phyloP scores from a whole-genome alignment of 1,284 basidiomycete species.

The Ceratobasidium sp. region DNA sequence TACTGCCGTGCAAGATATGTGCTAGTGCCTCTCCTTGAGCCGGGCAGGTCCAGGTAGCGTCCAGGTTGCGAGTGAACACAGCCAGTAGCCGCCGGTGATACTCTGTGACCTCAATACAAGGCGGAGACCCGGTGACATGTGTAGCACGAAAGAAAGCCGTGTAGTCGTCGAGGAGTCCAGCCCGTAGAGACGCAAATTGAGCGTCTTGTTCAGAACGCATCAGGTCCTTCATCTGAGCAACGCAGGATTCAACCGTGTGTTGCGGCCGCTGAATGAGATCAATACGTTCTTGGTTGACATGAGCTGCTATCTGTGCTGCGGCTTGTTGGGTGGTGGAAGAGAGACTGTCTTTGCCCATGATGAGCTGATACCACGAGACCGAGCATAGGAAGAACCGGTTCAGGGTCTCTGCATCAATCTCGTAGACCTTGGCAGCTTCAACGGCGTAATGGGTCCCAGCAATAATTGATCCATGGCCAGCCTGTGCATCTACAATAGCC shows the following conservation, averaged over 20 bases:
- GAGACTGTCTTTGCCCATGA: neutral
- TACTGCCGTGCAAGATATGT: neutral
- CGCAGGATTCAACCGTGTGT: no score
- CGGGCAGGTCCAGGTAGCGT: neutral
- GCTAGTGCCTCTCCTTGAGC: constrained; percentile 2
- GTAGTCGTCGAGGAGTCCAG: no score
- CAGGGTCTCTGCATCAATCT: neutral
- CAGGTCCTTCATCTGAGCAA: no score
- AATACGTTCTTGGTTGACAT: no score
- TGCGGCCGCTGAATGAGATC: no score
- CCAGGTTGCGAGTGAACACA: neutral
- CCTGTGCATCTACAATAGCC: constrained; percentile 7
- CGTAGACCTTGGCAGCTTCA: neutral
- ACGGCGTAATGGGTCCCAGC: neutral
- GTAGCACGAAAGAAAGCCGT: no score
- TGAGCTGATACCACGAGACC: neutral
- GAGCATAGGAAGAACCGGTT: constrained; percentile 7
- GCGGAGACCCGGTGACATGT: no score
- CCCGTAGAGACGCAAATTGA: no score
- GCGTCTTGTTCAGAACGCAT: no score
- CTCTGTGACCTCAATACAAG: neutral
- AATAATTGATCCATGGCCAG: constrained; percentile 3
- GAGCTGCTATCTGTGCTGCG: no score
- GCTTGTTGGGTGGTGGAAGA: neutral
- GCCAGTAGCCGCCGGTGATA: neutral